These are phyloP conservation scores for Thielaviopsis ethacetica DNA, from an alignment of 2,329 filamentous ascomycete species.

Conservation along the genomic window DNA sequence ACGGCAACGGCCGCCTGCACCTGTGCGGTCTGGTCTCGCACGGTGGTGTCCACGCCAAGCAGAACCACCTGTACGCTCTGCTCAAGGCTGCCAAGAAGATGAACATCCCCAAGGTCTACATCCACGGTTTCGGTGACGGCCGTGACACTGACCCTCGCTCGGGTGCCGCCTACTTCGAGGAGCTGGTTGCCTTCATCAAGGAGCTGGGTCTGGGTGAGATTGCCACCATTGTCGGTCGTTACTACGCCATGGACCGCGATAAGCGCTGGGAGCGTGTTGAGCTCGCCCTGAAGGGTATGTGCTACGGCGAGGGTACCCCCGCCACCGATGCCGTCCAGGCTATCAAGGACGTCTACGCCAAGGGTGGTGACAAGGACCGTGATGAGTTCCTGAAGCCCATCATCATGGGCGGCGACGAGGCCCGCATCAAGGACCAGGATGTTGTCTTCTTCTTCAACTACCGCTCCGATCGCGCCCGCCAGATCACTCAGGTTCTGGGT, in stretches of 20 bases:
- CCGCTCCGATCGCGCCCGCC: conserved; percentile 90
- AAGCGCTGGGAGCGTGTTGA: conserved; percentile 97
- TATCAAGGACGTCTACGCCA: conserved; percentile 74
- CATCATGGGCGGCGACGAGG: conserved; percentile 74
- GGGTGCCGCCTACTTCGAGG: conserved; percentile 70
- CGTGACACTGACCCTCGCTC: conserved; percentile 97
- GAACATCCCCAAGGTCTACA: conserved; percentile 78
- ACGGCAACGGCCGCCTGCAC: conserved; percentile 82
- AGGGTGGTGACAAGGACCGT: conserved; percentile 50
- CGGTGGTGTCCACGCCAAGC: conserved; percentile 93
- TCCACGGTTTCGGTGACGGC: conserved; percentile 98
- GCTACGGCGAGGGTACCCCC: conserved; percentile 74
- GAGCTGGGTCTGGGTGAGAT: conserved; percentile 78
- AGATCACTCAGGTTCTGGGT: conserved; percentile 87
- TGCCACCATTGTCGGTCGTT: conserved; percentile 84
- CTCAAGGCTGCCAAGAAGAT: conserved; percentile 81
- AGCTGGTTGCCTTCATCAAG: conserved; percentile 63
- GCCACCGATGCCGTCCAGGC: conserved; percentile 72
- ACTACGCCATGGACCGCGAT: conserved; percentile 98
- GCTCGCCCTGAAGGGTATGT: conserved; percentile 71
- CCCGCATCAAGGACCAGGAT: conserved; percentile 73
- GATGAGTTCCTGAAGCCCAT: conserved; percentile 99
- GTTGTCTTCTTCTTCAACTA: conserved; percentile 99
- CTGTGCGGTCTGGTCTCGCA: conserved; percentile 85
- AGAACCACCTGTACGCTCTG: conserved; percentile 77